phyloP scores from a whole-genome alignment of 2,329 filamentous ascomycete genomes.

The Hypoxylon sp. region DNA sequence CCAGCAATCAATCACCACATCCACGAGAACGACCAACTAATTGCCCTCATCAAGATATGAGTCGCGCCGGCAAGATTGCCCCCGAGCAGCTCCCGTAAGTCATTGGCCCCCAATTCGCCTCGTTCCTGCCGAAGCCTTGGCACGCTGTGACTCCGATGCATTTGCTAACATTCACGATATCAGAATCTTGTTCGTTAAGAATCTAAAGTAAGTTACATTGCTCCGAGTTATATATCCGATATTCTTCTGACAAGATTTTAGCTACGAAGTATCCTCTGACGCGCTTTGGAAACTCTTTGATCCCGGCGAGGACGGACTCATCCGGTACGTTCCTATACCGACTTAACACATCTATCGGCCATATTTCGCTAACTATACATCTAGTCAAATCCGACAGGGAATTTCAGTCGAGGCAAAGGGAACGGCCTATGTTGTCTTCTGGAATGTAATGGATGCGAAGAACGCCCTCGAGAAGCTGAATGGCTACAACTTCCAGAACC shows the following conservation, averaged over 20 bases:
- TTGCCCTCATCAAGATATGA: slow-evolving; percentile 81
- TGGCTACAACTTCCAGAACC: slow-evolving; percentile 99
- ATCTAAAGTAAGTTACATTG: slow-evolving; percentile 81
- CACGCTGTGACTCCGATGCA: slow-evolving; percentile 15
- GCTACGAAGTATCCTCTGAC: slow-evolving; percentile 99
- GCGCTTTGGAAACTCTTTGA: slow-evolving; percentile 98
- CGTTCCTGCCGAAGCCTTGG: slow-evolving; percentile 16
- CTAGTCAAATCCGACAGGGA: slow-evolving; percentile 96
- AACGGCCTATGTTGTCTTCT: slow-evolving; percentile 99
- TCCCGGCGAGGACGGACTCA: slow-evolving; percentile 52
- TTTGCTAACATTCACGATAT: slow-evolving; percentile 49
- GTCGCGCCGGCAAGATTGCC: slow-evolving; percentile 95
- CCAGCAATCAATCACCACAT: slow-evolving; percentile 42
- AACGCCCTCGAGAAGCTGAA: slow-evolving; percentile 99
- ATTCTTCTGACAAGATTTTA: slow-evolving; percentile 67
- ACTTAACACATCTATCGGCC: not conserved
- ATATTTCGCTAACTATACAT: slow-evolving; percentile 47
- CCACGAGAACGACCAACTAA: slow-evolving; percentile 39
- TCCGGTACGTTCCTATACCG: slow-evolving; percentile 58
- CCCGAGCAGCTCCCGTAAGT: slow-evolving; percentile 98
- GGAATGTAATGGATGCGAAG: slow-evolving; percentile 99
- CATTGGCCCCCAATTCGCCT: slow-evolving; percentile 48
- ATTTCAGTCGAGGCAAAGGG: slow-evolving; percentile 98
- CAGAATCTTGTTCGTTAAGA: slow-evolving; percentile 99
- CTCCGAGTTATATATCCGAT: slow-evolving; percentile 74